Base-by-base conservation (phyloP, 331 rosid species). In the Pyrus hybrid region DNA sequence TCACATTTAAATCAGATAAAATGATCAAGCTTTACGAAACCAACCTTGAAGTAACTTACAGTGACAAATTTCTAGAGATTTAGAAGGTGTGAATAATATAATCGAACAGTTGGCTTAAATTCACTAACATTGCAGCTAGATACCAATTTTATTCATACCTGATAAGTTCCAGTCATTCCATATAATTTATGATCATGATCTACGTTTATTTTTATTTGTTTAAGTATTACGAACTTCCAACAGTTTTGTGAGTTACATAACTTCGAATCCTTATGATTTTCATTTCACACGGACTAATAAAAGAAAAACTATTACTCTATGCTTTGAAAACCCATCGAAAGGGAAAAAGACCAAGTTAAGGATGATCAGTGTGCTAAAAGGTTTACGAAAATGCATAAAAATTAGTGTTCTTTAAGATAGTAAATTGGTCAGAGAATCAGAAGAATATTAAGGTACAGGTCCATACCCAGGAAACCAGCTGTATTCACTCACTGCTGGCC, bases 391-490 rank as follows among this genome's bases (percentile, higher is more conserved):
- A 60, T 37, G 49, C 20, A 25, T 28, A 8, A 62, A 3, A 28
- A 3, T 29, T 63, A 29, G 20, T 22, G 7, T 47, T 47, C 35
- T 53, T 68, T 9, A 17, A 51, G 13, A 21, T 47, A 4, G 35
- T 12, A 41, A 61, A 43, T 63, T 76, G 26, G n/a, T 64, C 67
- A 33, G 66, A 37, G 18, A 58, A 37, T 21, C 64, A 58, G 26
- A 64, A 67, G 67, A n/a, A 68, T 41, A 37, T 12, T 57, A 13
- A 75, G 60, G 73, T 63, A 79, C 26, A 30, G 37, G 62, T n/a
- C 29, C 93, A 73, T 86, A 93, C 98, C 98, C 98, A 75, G 98
- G 98, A 86, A 93, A 91, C 98, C 98, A 93, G 79, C 96, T 93
- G 83, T 86, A 89, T 76, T 88, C 90, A 54, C 81, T 85, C 66